phyloP scores from a whole-genome alignment of 2,329 filamentous ascomycete species.

The Spiromastix sp. region DNA sequence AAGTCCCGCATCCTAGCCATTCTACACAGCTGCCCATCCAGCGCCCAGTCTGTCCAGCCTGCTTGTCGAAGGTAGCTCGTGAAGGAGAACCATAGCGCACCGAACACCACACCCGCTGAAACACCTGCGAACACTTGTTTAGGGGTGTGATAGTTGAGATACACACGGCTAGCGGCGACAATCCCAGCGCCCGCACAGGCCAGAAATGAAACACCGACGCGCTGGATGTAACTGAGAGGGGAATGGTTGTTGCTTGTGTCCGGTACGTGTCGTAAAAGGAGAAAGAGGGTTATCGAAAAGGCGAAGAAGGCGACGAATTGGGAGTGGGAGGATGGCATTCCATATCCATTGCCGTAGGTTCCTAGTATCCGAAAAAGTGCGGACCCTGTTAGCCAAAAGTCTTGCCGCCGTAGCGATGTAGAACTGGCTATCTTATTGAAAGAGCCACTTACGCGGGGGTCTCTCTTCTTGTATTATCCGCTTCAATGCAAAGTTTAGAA shows the following conservation, averaged over 20 bases:
- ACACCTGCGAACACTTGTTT: constrained; percentile 78
- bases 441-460: constrained; percentile 59
- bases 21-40: constrained; percentile 55
- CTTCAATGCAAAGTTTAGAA: constrained; percentile 80
- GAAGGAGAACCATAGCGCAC: constrained; percentile 65
- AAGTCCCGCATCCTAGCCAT: constrained; percentile 70
- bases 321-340: constrained; percentile 92
- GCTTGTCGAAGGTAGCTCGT: constrained; percentile 56
- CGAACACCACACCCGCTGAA: constrained; percentile 59
- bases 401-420: too few species aligned
- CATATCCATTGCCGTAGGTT: constrained; percentile 76
- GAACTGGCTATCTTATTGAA: too few species aligned
- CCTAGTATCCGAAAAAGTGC: too few species aligned
- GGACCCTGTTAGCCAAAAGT: too few species aligned
- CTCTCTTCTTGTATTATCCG: constrained; percentile 85
- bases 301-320: constrained; percentile 94
- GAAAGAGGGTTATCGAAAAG: constrained; percentile 70
- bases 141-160: constrained; percentile 84
- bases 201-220: constrained; percentile 47
- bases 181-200: constrained; percentile 52
- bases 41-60: constrained; percentile 61
- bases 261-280: constrained; percentile 68
- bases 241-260: constrained; percentile 18
- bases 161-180: constrained; percentile 76
- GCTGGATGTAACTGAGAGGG: constrained; percentile 41